Conservation (phyloP, 2,329 filamentous ascomycete species). For the Aureobasidium melanogenum region DNA sequence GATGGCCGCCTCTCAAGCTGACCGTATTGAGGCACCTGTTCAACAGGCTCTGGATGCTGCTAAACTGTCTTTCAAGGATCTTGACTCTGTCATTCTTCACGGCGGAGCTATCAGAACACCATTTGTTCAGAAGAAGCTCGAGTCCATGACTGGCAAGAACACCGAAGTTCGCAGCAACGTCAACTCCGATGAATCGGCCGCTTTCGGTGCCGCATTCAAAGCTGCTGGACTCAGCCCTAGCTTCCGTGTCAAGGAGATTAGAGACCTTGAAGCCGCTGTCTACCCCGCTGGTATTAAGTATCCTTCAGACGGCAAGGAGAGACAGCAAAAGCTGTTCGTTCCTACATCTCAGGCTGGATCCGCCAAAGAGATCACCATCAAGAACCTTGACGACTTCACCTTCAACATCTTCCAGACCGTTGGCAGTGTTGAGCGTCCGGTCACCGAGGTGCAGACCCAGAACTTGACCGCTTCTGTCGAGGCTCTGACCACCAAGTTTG, state of each 20-base stretch:
- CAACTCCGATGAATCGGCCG: conserved; percentile 92
- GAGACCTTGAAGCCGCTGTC: conserved; percentile 64
- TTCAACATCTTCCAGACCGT: conserved; percentile 73
- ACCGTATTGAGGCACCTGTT: conserved; percentile 61
- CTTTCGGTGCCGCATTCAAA: conserved; percentile 91
- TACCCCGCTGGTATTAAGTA: conserved; percentile 73
- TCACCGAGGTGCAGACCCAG: conserved; percentile 61
- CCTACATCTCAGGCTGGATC: conserved; percentile 65
- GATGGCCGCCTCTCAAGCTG: conserved; percentile 58
- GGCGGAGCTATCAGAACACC: conserved; percentile 85
- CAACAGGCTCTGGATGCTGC: conserved; percentile 66
- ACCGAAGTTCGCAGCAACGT: conserved; percentile 87
- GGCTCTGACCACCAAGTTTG: conserved; percentile 67
- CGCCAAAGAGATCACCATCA: conserved; percentile 76
- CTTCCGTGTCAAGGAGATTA: conserved; percentile 97
- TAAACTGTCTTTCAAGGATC: conserved; percentile 61
- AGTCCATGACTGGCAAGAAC: conserved; percentile 60
- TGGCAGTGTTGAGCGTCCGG: conserved; percentile 47
- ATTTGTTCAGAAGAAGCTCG: conserved; percentile 84
- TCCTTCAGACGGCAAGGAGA: conserved; percentile 53
- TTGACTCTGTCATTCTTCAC: conserved; percentile 88
- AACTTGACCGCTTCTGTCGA: conserved; percentile 82
- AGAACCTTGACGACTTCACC: conserved; percentile 71
- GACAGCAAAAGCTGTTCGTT: conserved; percentile 76
- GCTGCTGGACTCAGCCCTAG: conserved; percentile 85